Conservation (phyloP, 148 eudicot species). For the Spergularia bocconei region DNA sequence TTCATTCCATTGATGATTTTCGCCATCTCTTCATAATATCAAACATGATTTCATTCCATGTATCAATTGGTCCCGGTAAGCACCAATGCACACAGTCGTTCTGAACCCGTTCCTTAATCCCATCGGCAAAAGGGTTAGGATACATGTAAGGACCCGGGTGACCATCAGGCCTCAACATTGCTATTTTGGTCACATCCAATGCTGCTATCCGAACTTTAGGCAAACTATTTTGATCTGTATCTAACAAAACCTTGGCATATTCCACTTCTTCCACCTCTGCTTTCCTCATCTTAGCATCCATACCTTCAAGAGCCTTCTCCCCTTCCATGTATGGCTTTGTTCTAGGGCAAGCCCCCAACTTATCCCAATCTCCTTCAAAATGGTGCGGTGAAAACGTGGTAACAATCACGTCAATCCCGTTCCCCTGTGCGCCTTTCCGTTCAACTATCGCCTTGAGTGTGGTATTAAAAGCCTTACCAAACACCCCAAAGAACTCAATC, state of each 20-base stretch:
- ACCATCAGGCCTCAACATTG: constrained; percentile 81
- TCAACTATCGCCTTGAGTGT: constrained; percentile 50
- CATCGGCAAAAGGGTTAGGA: constrained; percentile 72
- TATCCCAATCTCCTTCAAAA: constrained; percentile 93
- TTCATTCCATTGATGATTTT: constrained; percentile 16
- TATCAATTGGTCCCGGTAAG: constrained; percentile 80
- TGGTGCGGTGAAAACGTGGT: constrained; percentile 86
- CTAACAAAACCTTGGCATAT: constrained; percentile 31
- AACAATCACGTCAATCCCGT: constrained; percentile 46
- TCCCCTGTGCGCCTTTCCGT: constrained; percentile 29
- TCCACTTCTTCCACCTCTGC: constrained; percentile 46
- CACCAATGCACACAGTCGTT: constrained; percentile 98
- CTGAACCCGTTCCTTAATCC: constrained; percentile 59
- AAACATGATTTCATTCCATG: constrained; percentile 88
- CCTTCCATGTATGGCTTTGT: constrained; percentile 53
- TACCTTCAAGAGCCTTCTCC: constrained; percentile 58
- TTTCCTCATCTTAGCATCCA: constrained; percentile 73
- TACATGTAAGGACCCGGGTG: constrained; percentile 92
- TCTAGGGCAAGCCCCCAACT: constrained; percentile 77
- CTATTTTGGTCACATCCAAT: constrained; percentile 68
- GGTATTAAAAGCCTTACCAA: constrained; percentile 64
- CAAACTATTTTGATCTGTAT: constrained; percentile 4
- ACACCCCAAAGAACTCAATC: constrained; percentile 64
- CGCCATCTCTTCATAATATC: constrained; percentile 63
- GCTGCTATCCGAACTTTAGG: constrained; percentile 47